Conservation (phyloP, 345 rosid species). For the Passiflora organensis region DNA sequence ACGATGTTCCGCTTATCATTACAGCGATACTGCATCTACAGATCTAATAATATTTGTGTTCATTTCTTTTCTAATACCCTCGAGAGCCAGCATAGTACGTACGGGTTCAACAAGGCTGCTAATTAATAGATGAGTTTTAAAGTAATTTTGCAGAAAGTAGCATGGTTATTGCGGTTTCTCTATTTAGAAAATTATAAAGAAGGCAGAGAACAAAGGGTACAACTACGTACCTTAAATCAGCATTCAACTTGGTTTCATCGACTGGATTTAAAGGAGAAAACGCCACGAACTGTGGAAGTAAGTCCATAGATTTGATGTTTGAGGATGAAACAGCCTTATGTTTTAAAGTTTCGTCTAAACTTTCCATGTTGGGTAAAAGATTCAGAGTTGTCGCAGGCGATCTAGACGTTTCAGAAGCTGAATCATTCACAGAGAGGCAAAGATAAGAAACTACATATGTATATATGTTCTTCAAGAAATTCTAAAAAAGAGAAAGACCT, state of each 20-base stretch:
- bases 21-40: no score
- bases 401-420: constrained; percentile 28
- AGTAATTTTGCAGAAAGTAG: no score
- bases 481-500: neutral
- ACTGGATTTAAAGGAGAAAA: constrained; percentile 4
- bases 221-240: constrained; percentile 20
- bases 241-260: constrained; percentile 4
- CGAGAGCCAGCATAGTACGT: no score
- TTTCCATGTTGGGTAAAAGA: constrained; percentile 30
- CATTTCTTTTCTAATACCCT: no score
- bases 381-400: constrained; percentile 21
- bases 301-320: constrained; percentile 18
- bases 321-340: constrained; percentile 1
- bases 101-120: no score
- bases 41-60: no score
- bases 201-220: neutral
- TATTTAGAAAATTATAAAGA: neutral
- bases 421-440: constrained; percentile 10
- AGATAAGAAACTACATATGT: constrained; percentile 10
- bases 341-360: constrained; percentile 1
- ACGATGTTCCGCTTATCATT: no score
- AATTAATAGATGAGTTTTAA: no score
- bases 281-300: constrained; percentile 14
- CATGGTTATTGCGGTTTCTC: no score
- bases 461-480: no score